A percentile compares a stretch with the other conserved stretches of the same genome.
Evolutionary conservation across 192 early-diverging fungal species (phyloP).

Genomic region (Backusella liffmaniae): DNA sequence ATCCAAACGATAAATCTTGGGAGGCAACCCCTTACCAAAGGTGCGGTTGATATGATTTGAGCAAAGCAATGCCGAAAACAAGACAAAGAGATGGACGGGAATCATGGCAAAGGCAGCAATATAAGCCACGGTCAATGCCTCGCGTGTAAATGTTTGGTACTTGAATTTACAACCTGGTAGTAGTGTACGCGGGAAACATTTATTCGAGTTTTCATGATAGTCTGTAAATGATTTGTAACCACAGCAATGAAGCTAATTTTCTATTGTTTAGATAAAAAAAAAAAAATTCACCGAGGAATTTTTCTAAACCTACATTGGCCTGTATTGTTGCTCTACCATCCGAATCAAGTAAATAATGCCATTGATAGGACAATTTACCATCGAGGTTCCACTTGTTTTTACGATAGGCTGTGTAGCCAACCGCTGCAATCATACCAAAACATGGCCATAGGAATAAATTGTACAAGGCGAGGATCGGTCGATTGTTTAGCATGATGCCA

Average conservation of each 20-base stretch:
- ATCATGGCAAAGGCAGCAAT: constrained; percentile 41
- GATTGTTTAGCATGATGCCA: constrained; percentile 50
- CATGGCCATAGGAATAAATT: constrained; percentile 46
- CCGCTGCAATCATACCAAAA: constrained; percentile 45
- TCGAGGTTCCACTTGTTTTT: constrained; percentile 31
- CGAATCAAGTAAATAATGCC: constrained; percentile 26
- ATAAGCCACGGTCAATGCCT: constrained; percentile 35
- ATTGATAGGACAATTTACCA: constrained; percentile 38
- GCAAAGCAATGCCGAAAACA: constrained; percentile 44
- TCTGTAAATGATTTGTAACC: constrained; percentile 44
- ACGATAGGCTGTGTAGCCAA: constrained; percentile 47
- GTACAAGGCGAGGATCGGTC: constrained; percentile 41
- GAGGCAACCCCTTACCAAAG: constrained; percentile 35
- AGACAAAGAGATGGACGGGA: constrained; percentile 38
- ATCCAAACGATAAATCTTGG: constrained; percentile 38
- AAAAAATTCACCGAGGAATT: too few species aligned
- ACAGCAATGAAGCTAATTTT: constrained; percentile 42
- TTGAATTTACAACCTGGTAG: constrained; percentile 41
- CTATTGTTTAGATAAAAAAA: not conserved
- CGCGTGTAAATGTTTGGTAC: constrained; percentile 36
- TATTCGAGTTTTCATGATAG: constrained; percentile 44
- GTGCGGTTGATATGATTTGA: constrained; percentile 46
- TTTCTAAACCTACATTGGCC: constrained; percentile 14
- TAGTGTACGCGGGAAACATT: constrained; percentile 48
- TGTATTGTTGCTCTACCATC: constrained; percentile 32